phyloP scores from a whole-genome alignment of 768 basidiomycete genomes.

The Dioszegia crocea region DNA sequence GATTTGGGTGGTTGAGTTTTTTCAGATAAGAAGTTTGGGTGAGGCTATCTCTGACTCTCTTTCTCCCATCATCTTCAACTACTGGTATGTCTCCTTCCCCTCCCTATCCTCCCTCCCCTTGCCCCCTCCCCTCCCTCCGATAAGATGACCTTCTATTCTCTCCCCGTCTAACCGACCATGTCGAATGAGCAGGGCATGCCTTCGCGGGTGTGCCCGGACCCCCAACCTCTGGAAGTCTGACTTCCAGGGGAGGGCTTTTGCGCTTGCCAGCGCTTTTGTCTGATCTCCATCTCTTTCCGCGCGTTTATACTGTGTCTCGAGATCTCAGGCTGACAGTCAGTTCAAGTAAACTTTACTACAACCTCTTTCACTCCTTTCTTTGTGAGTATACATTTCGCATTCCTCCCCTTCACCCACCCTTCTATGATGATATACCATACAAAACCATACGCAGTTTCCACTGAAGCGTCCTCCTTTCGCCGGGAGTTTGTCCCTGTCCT shows the following conservation, averaged over 20 bases:
- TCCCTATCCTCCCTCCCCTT: slow-evolving; percentile 4
- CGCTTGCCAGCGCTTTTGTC: slow-evolving; percentile 52
- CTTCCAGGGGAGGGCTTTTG: slow-evolving; percentile 34
- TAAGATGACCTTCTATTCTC: slow-evolving; percentile 51
- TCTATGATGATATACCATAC: slow-evolving; percentile 45
- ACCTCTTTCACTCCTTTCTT: background rate
- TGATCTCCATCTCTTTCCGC: slow-evolving; percentile 28
- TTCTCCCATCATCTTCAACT: background rate
- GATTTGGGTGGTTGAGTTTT: no score
- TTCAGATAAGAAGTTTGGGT: background rate
- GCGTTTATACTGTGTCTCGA: background rate
- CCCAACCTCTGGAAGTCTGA: slow-evolving; percentile 21
- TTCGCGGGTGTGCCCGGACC: slow-evolving; percentile 48
- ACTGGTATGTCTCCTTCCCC: background rate
- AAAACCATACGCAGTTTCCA: slow-evolving; percentile 53
- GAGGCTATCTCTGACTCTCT: background rate
- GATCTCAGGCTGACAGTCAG: slow-evolving; percentile 17
- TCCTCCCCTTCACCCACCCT: background rate
- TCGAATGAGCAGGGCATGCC: slow-evolving; percentile 49
- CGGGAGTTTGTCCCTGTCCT: slow-evolving; percentile 38
- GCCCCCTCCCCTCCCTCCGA: slow-evolving; percentile 16
- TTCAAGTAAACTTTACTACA: background rate
- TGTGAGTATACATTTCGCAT: slow-evolving; percentile 12
- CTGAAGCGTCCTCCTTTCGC: slow-evolving; percentile 50
- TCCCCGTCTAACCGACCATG: slow-evolving; percentile 52